phyloP scores from a whole-genome alignment of 2,329 filamentous ascomycete species.

The Graphilbum sp. region DNA sequence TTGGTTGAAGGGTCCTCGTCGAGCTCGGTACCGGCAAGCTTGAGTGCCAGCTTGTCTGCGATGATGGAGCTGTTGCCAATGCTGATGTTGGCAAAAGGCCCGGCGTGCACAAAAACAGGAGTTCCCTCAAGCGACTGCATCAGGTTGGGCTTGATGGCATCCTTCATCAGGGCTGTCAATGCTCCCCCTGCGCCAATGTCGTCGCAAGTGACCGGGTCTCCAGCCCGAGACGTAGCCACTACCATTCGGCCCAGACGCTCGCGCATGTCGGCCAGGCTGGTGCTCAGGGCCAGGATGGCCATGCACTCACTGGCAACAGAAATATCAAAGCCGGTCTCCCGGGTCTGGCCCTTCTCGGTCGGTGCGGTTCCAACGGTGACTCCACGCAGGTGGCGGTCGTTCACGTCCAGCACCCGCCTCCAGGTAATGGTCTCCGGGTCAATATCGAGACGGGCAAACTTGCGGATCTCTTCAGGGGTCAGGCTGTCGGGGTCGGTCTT shows the following conservation, averaged over 20 bases:
- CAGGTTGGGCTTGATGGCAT: constrained; percentile 96
- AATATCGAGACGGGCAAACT: constrained; percentile 89
- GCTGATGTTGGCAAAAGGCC: constrained; percentile 95
- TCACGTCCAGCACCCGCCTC: constrained; percentile 91
- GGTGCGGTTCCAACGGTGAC: constrained; percentile 77
- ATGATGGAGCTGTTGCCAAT: constrained; percentile 94
- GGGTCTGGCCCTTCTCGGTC: constrained; percentile 77
- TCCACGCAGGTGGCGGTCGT: constrained; percentile 82
- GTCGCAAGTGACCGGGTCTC: constrained; percentile 89
- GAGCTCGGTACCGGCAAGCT: constrained; percentile 84
- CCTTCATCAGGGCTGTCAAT: constrained; percentile 86
- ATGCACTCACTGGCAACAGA: constrained; percentile 96
- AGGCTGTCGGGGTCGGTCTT: constrained; percentile 89
- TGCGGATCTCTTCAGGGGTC: constrained; percentile 71
- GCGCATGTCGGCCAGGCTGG: constrained; percentile 71
- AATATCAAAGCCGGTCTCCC: constrained; percentile 92
- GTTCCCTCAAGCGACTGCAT: constrained; percentile 98
- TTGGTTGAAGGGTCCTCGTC: constrained; percentile 74
- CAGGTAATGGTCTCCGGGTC: constrained; percentile 96
- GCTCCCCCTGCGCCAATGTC: constrained; percentile 88
- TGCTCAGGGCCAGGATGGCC: constrained; percentile 92
- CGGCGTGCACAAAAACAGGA: constrained; percentile 92
- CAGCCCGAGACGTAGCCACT: constrained; percentile 67
- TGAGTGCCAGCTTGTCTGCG: constrained; percentile 87
- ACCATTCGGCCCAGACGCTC: constrained; percentile 94